Base-by-base conservation (phyloP, 2,329 filamentous ascomycete genomes). In the Madurella fahalii region DNA sequence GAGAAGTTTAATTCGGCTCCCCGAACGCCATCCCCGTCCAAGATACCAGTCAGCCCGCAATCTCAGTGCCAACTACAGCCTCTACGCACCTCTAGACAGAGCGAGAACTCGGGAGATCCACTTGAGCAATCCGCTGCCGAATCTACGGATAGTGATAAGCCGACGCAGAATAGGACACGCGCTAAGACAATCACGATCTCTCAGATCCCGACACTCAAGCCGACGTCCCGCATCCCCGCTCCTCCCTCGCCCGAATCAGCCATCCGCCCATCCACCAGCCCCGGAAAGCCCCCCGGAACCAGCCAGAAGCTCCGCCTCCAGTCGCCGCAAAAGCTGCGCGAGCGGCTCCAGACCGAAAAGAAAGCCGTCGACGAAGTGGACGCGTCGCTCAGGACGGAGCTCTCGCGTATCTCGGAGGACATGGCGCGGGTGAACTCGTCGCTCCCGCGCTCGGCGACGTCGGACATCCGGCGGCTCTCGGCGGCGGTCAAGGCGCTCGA, bases 311-410 rank as follows among this genome's bases (percentile, higher is more conserved):
- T 90, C 34, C 84, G 87, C 11, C 77, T 89, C 11, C 85, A 89
- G 58, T 86, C 82, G 13, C 79, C 85, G 0, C 86, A 87, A 63
- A 92, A 88, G 67, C 75, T 93, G 17, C 87, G 92, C 16, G 92
- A 96, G 72, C 86, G 93, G 34, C 78, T 96, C 0, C 87, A 93
- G 64, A 85, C 83, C 46, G 91, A 96, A 68, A 90, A 91, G 70
- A 84, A 82, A 52, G 81, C 85, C 0, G 83, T 92, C 15, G 82
- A 84, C 5, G 83, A 85, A 9, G 84, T 86, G 0, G 89, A 92
- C 58, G 77, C 80, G 2, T 80, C 80, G 3, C 72, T 96, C 13
- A 83, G 87, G 68, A 82, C 83, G 4, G 92, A 96, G 67, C 76
- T 96, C 9, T 83, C 82, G 48, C 86, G 87, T 60, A 93, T 96